Evolutionary conservation across 108 stramenopile species (phyloP).

Genomic region (Tribonema minus): DNA sequence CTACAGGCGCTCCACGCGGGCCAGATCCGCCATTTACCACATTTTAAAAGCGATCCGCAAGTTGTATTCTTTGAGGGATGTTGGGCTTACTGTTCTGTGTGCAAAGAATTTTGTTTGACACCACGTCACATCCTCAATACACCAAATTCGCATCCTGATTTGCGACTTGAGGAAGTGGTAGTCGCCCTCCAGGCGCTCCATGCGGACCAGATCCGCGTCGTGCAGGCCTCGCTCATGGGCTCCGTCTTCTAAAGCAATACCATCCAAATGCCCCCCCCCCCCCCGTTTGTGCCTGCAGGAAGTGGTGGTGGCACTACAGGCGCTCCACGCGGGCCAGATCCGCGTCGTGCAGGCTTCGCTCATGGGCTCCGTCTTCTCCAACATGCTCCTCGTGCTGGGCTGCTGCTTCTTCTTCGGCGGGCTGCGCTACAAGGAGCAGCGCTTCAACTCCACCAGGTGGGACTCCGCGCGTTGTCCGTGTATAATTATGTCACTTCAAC

Average conservation of each 20-base stretch:
- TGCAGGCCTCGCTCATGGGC: slow-evolving; percentile 80
- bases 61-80: too few species aligned
- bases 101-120: too few species aligned
- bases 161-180: too few species aligned
- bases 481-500: too few species aligned
- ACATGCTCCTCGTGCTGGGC: slow-evolving; percentile 86
- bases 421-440: slow-evolving; percentile 73
- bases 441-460: slow-evolving; percentile 28
- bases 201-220: slow-evolving; percentile 28
- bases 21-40: too few species aligned
- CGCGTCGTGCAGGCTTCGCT: slow-evolving; percentile 68
- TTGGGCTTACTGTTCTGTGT: too few species aligned
- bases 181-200: slow-evolving; percentile 32
- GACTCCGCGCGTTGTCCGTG: too few species aligned
- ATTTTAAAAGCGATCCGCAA: too few species aligned
- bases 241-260: too few species aligned
- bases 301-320: slow-evolving; percentile 38
- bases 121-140: too few species aligned
- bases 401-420: slow-evolving; percentile 94
- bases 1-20: slow-evolving; percentile 29
- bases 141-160: too few species aligned
- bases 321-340: slow-evolving; percentile 35
- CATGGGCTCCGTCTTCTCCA: slow-evolving; percentile 89
- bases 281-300: neutral
- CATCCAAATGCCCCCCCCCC: too few species aligned